Evolutionary conservation across 2,329 filamentous ascomycete species (phyloP).

Genomic region (Torrubiella hemipterigena): DNA sequence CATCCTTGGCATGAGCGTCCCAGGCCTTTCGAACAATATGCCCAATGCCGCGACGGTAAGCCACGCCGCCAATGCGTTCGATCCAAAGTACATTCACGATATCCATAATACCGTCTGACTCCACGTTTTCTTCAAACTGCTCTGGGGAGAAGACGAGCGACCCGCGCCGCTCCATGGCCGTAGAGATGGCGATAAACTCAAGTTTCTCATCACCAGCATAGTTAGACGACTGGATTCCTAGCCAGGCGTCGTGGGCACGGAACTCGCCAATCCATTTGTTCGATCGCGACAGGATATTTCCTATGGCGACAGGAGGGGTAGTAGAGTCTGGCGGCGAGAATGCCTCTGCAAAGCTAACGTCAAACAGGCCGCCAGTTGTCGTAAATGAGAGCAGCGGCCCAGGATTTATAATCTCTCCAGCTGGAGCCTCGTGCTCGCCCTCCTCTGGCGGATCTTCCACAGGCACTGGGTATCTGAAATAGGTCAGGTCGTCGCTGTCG

Average conservation of each 20-base stretch:
- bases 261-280: slow-evolving; percentile 28
- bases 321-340: slow-evolving; percentile 20
- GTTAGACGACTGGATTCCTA: slow-evolving; percentile 33
- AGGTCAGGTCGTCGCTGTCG: slow-evolving; percentile 23
- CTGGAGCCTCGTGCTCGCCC: slow-evolving; percentile 16
- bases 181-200: slow-evolving; percentile 30
- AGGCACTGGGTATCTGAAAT: slow-evolving; percentile 30
- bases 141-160: slow-evolving; percentile 26
- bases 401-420: slow-evolving; percentile 19
- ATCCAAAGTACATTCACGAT: slow-evolving; percentile 35
- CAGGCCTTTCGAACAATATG: slow-evolving; percentile 28
- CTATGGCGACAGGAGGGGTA: slow-evolving; percentile 28
- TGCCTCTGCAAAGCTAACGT: slow-evolving; percentile 26
- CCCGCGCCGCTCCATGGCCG: slow-evolving; percentile 26
- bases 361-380: slow-evolving; percentile 25
- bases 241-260: slow-evolving; percentile 31
- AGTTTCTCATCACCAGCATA: slow-evolving; percentile 30
- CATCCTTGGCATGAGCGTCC: slow-evolving; percentile 25
- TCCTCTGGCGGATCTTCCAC: slow-evolving; percentile 19
- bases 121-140: slow-evolving; percentile 26
- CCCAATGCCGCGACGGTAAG: slow-evolving; percentile 28
- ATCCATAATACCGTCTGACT: slow-evolving; percentile 28
- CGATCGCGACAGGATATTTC: slow-evolving; percentile 25
- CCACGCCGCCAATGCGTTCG: slow-evolving; percentile 29
- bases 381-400: slow-evolving; percentile 27